Evolutionary conservation across 805 yeast genomes (phyloP).

Genomic region (Candida odintsovae): DNA sequence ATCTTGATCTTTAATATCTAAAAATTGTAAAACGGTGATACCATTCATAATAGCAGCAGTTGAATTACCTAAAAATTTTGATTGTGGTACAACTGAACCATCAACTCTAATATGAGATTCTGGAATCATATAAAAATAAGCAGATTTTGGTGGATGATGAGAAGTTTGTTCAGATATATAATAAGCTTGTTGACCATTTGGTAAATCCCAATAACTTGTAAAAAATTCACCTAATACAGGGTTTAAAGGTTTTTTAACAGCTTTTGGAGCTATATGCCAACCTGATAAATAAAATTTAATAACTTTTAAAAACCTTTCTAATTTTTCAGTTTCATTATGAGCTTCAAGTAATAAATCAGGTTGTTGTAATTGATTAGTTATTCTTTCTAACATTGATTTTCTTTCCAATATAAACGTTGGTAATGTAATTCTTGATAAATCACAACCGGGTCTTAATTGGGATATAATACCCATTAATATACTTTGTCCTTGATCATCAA

Average conservation of each 20-base stretch:
- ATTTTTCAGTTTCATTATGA: slow-evolving; percentile 47
- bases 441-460: slow-evolving; percentile 90
- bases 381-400: slow-evolving; percentile 93
- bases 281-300: slow-evolving; percentile 89
- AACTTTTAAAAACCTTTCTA: slow-evolving; percentile 66
- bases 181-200: slow-evolving; percentile 66
- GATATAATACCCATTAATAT: slow-evolving; percentile 83
- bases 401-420: slow-evolving; percentile 95
- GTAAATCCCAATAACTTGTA: slow-evolving; percentile 87
- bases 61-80: slow-evolving; percentile 88
- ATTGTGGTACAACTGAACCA: slow-evolving; percentile 82
- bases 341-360: slow-evolving; percentile 75
- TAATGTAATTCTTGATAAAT: slow-evolving; percentile 81
- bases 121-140: slow-evolving; percentile 86
- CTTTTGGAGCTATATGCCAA: slow-evolving; percentile 98
- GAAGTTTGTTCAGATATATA: slow-evolving; percentile 93
- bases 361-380: slow-evolving; percentile 79
- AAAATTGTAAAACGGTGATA: slow-evolving; percentile 60
- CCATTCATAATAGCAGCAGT: slow-evolving; percentile 99
- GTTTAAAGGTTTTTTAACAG: slow-evolving; percentile 94
- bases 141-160: slow-evolving; percentile 97
- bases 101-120: slow-evolving; percentile 77
- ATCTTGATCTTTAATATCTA: slow-evolving; percentile 45
- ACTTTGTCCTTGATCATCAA: slow-evolving; percentile 84
- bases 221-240: slow-evolving; percentile 92